phyloP scores from a whole-genome alignment of 2,329 filamentous ascomycete genomes.

The Fusarium hostae region DNA sequence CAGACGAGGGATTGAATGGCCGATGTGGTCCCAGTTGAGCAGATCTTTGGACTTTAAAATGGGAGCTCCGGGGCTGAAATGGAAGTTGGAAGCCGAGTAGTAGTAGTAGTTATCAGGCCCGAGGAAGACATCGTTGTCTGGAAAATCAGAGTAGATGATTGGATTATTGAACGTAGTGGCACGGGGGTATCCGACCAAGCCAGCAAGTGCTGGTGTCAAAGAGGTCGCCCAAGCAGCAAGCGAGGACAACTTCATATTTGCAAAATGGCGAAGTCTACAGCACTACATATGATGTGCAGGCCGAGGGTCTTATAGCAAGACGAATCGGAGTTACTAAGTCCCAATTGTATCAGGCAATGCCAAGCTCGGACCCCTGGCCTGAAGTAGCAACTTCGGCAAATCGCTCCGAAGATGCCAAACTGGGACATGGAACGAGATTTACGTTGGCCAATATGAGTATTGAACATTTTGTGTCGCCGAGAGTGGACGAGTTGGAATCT shows the following conservation, averaged over 20 bases:
- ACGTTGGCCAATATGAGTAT: neutral
- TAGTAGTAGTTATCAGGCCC: constrained; percentile 63
- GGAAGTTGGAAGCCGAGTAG: constrained; percentile 66
- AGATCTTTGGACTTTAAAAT: constrained; percentile 66
- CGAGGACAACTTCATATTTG: neutral
- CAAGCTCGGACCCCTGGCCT: constrained; percentile 1
- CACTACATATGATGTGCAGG: rapidly evolving
- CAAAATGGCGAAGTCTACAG: rapidly evolving
- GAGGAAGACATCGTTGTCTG: constrained; percentile 65
- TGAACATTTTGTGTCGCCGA: neutral
- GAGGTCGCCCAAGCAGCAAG: neutral
- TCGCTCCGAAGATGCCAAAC: constrained; percentile 1
- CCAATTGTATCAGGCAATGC: neutral
- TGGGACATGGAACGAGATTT: neutral
- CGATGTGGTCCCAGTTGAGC: constrained; percentile 60
- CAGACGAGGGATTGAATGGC: constrained; percentile 58
- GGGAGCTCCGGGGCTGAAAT: constrained; percentile 67
- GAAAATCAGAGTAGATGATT: constrained; percentile 65
- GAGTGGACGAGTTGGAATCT: too few species aligned
- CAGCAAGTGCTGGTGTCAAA: neutral
- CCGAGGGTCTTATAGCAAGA: neutral
- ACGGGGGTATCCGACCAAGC: neutral
- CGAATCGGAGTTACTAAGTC: neutral
- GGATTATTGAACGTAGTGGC: constrained; percentile 53
- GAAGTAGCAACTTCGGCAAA: constrained; percentile 19